Evolutionary conservation across 2,329 filamentous ascomycete species (phyloP), one percentile per base, ranked within the genome.

Genomic region (Colletotrichum sp.): DNA sequence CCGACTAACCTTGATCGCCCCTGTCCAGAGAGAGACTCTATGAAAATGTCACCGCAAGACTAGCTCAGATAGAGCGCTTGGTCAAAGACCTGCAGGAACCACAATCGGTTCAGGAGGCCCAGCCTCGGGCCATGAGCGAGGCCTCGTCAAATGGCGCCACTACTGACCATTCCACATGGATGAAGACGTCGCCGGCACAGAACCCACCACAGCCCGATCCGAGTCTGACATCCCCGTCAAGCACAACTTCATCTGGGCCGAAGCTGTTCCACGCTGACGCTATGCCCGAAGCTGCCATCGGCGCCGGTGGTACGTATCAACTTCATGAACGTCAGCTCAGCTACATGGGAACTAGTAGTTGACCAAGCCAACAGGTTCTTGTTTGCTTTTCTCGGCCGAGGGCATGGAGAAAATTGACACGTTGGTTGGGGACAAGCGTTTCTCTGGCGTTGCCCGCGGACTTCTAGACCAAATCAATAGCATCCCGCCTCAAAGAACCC

Each of bases 311-410:
- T 71, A 68, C 12, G 80, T 52, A 49, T 49, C 7, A 26, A 59
- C 13, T 18, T 18, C 26, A 16, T 18, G 34, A 18, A 39, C 8
- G 4, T n/a, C 18, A 49, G 44, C n/a, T 49, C 10, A 21, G 44
- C n/a, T 49, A 4, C 10, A 7, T 21, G 10, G 10, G 10, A 49
- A 49, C 44, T 49, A 49, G 44, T 21, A 21, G 44, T 49, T 49
- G 44, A 49, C 12, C 9, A 21, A 49, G n/a, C n/a, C 6, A 36
- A 32, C n/a, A 52, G 79, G 65, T 3, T 77, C 72, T 24, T 79
- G 77, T 12, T 79, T 79, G 9, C 77, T 79, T 21, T 82, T 82
- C 39, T 71, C 69, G 2, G 26, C 34, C n/a, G 69, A 71, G n/a
- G 69, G 69, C 5, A 71, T 71, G 60, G 24, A 62, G 10, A 65